phyloP scores from a whole-genome alignment of 805 yeast species.

The Wickerhamia fluorescens region DNA sequence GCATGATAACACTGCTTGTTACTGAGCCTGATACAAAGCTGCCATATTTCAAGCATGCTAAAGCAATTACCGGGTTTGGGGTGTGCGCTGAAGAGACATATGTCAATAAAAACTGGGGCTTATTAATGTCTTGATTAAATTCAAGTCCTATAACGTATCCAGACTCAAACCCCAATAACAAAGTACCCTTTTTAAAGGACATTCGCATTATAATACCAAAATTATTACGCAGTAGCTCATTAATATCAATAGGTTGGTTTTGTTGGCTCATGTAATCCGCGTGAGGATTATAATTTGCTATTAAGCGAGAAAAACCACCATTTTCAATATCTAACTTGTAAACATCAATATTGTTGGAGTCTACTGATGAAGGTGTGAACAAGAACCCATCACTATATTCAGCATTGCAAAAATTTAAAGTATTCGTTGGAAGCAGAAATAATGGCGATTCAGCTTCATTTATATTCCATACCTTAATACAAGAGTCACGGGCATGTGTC shows the following conservation, averaged over 20 bases:
- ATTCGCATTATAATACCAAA: conserved; percentile 67
- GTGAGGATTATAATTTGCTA: conserved; percentile 11
- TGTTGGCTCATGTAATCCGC: conserved; percentile 24
- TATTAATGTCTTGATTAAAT: conserved; percentile 6
- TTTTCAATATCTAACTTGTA: conserved; percentile 31
- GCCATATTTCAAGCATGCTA: conserved; percentile 19
- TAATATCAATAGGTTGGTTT: conserved; percentile 10
- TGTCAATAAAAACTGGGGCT: background rate
- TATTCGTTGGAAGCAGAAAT: conserved; percentile 59
- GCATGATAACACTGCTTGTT: conserved; percentile 31
- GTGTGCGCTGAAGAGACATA: conserved; percentile 21
- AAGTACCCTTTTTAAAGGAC: conserved; percentile 20
- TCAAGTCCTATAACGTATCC: conserved; percentile 43
- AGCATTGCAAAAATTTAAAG: conserved; percentile 67
- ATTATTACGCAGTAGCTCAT: conserved; percentile 20
- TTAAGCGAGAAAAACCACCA: conserved; percentile 2
- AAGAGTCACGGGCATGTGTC: conserved; percentile 9
- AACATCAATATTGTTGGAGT: conserved; percentile 60
- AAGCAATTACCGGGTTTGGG: conserved; percentile 51
- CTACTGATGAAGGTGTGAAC: conserved; percentile 57
- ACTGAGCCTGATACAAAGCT: conserved; percentile 42
- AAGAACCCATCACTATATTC: conserved; percentile 29
- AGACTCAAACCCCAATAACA: conserved; percentile 64
- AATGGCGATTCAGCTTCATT: conserved; percentile 14
- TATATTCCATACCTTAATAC: conserved; percentile 6